A percentile compares a stretch with the other conserved stretches of the same genome.
These are phyloP conservation scores for Xylaria sp. DNA, from an alignment of 2,329 filamentous ascomycete species.

Conservation along the genomic window DNA sequence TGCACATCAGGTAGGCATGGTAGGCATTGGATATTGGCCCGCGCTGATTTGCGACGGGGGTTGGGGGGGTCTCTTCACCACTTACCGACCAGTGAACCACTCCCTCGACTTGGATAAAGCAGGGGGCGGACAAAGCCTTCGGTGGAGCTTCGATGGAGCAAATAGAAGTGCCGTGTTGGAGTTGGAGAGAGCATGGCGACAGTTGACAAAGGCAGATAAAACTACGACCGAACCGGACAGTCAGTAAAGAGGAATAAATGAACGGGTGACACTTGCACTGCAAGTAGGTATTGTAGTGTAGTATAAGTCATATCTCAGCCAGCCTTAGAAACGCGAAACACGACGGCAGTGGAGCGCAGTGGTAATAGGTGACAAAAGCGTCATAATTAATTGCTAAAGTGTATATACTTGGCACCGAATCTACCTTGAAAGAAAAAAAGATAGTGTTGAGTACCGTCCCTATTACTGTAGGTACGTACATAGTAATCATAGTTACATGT, in stretches of 20 bases:
- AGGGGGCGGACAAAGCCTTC: conserved; percentile 11
- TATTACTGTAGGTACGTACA: neutral
- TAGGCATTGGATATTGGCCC: neutral
- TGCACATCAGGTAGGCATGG: conserved; percentile 3
- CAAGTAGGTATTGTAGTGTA: neutral
- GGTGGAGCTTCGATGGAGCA: conserved; percentile 34
- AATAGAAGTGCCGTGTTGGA: conserved; percentile 32
- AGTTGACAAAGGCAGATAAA: conserved; percentile 8
- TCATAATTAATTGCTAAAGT: neutral
- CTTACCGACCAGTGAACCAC: neutral
- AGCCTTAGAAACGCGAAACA: neutral
- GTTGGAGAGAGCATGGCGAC: conserved; percentile 37
- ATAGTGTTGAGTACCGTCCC: neutral
- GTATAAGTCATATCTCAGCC: conserved; percentile 3
- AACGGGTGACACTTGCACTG: neutral
- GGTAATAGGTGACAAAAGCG: neutral
- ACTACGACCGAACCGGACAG: conserved; percentile 10
- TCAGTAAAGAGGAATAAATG: neutral
- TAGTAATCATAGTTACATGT: neutral
- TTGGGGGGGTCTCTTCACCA: conserved; percentile 9
- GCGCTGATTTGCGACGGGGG: conserved; percentile 21
- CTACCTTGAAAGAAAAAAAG: neutral
- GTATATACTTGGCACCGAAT: neutral
- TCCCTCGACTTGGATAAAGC: conserved; percentile 18
- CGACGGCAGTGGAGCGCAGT: neutral